Base-by-base conservation (phyloP, 2,329 filamentous ascomycete genomes). In the Ophiostoma ips region DNA sequence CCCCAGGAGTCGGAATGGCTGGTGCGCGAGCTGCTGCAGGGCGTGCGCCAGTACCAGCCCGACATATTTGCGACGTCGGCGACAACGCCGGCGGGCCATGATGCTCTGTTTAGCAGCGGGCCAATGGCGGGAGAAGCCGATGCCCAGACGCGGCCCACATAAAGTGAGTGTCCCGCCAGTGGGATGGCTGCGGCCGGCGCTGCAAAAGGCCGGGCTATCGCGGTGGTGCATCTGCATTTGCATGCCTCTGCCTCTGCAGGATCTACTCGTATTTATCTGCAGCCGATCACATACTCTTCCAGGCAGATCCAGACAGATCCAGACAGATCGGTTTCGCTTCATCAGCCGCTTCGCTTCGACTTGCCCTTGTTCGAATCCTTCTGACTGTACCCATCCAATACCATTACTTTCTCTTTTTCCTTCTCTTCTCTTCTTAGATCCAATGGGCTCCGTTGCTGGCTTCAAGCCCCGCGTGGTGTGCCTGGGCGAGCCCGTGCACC, bases 391-490 rank as follows among this genome's bases (percentile, higher is more conserved):
- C n/a, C n/a, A n/a, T n/a, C n/a, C n/a, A n/a, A n/a, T n/a, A n/a
- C n/a, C n/a, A n/a, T 21, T 4, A 12, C 21, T 16, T 43, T 15
- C 15, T 11, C 2, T 3, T 12, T 21, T 11, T 19, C 8, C 13
- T 5, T 28, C 38, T 3, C 19, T 9, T 30, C 8, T 19, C 31
- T 1, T 50, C 13, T 16, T 12, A 13, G 24, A 46, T 5, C 18
- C 21, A 44, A 16, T 21, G 10, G 44, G 38, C 7, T 30, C 21
- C 36, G 1, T 50, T 31, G 5, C 16, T 24, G 21, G n/a, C 24
- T n/a, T n/a, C 48, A 69, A 67, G 55, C 67, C 67, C 12, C 62
- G 65, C 18, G 66, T 71, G 0, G 67, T 71, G 0, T 59, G 56
- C n/a, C 60, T 72, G 4, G 69, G 69, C 16, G 55, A 56, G 4